Evolutionary conservation across 2,329 filamentous ascomycete genomes (phyloP), one percentile per base, ranked within the genome.

Genomic region (Talaromyces atroroseus): DNA sequence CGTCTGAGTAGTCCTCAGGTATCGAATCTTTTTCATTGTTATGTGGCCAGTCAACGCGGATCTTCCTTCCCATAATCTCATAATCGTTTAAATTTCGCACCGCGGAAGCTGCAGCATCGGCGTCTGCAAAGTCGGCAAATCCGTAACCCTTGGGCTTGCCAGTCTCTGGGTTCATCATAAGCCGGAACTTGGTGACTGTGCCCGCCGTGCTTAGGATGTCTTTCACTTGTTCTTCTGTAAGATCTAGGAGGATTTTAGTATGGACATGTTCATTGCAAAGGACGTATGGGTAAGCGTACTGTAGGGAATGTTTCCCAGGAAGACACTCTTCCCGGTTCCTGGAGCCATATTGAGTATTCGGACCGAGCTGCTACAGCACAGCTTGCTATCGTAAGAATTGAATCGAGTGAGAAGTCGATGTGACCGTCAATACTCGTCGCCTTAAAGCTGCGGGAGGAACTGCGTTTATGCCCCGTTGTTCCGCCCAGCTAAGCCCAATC

Each of bases 71-170:
- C 86, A 96, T 95, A 68, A 96, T 86, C 71, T 97, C 92, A 75
- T 90, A 87, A 72, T 96, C 91, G 76, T 97, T 96, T 52, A 97
- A 78, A 70, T 99, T 97, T 64, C 92, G 87, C 49, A 97, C 92
- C 2, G 94, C 94, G 2, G 91, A 95, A 38, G 92, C 90, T 32
- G 94, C 94, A 24, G 91, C 81, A 82, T 95, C 92, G 58, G 89
- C 86, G 68, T 97, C 94, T 55, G 90, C 88, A 69, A 95, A 99
- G 71, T 97, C 92, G 67, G 92, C 89, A 66, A 97, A 99, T 36
- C 94, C 94, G 71, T 96, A 99, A 18, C 94, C 94, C 73, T 96
- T 97, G 0, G 94, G 92, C 56, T 90, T 86, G 44, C 92, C 92
- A 2, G 92, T 96, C 68, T 97, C 92, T 53, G 91, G 88, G 76